Conservation (phyloP, 1,139 yeast species). For the Scheffersomyces segobiensis region DNA sequence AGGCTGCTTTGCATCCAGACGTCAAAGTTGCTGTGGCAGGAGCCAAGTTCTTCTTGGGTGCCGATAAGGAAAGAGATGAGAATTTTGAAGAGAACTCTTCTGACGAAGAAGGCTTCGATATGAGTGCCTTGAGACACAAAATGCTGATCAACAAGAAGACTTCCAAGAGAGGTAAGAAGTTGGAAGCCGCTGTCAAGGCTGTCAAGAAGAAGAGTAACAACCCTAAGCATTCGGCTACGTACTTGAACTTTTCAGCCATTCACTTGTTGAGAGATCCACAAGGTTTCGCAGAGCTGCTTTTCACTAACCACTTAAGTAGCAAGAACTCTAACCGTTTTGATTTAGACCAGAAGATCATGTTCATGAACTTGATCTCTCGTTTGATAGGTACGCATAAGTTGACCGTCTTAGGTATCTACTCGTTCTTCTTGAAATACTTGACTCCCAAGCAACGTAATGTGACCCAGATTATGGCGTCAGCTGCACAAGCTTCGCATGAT, state of each 20-base stretch:
- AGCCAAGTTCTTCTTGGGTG: conserved; percentile 86
- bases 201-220: conserved; percentile 62
- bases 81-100: conserved; percentile 68
- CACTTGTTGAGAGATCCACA: conserved; percentile 95
- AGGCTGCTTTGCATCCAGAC: conserved; percentile 87
- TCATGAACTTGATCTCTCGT: conserved; percentile 84
- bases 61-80: conserved; percentile 93
- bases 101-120: conserved; percentile 72
- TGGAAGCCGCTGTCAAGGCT: conserved; percentile 69
- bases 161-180: conserved; percentile 73
- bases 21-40: conserved; percentile 89
- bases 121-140: conserved; percentile 72
- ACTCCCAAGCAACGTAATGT: conserved; percentile 95
- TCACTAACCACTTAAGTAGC: conserved; percentile 67
- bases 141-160: conserved; percentile 82
- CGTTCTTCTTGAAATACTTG: conserved; percentile 81
- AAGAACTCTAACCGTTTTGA: conserved; percentile 68
- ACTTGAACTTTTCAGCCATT: conserved; percentile 88
- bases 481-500: conserved; percentile 96
- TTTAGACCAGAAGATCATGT: conserved; percentile 84
- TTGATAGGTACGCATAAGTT: conserved; percentile 92
- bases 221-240: conserved; percentile 60
- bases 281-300: conserved; percentile 89
- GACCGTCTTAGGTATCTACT: conserved; percentile 84
- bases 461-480: conserved; percentile 94